Evolutionary conservation across 2,329 filamentous ascomycete species (phyloP).

Genomic region (Knufia fluminis): DNA sequence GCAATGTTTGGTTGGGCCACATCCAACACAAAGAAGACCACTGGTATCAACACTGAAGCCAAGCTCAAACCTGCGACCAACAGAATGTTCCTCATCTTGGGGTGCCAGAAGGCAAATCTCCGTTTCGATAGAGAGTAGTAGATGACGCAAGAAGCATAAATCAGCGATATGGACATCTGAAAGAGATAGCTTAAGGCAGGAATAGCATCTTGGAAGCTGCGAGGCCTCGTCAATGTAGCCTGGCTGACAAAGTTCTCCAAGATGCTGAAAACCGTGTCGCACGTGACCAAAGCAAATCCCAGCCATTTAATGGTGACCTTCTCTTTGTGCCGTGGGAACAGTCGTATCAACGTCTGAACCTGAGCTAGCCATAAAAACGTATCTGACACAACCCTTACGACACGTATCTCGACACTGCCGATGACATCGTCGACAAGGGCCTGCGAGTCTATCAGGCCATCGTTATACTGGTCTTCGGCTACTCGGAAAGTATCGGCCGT

Average conservation of each 20-base stretch:
- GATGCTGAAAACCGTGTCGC: constrained; percentile 84
- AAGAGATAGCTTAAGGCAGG: constrained; percentile 88
- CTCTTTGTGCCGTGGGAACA: constrained; percentile 93
- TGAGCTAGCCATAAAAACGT: constrained; percentile 96
- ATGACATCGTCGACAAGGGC: constrained; percentile 70
- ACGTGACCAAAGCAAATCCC: constrained; percentile 81
- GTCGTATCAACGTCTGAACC: constrained; percentile 87
- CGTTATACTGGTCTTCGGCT: constrained; percentile 69
- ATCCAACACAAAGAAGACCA: constrained; percentile 88
- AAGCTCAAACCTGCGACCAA: constrained; percentile 71
- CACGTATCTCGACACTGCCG: constrained; percentile 73
- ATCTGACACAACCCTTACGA: constrained; percentile 87
- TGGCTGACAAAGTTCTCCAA: constrained; percentile 73
- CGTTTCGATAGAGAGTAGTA: constrained; percentile 91
- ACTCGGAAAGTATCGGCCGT: constrained; percentile 84
- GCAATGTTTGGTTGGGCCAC: constrained; percentile 77
- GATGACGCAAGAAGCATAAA: constrained; percentile 89
- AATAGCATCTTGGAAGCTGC: constrained; percentile 77
- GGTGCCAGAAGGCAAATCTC: constrained; percentile 81
- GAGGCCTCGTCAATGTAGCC: constrained; percentile 51
- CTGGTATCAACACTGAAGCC: constrained; percentile 72
- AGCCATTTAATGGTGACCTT: constrained; percentile 99
- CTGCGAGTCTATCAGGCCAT: constrained; percentile 69
- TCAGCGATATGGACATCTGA: constrained; percentile 70
- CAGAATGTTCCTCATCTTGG: constrained; percentile 80